Evolutionary conservation across 2,329 filamentous ascomycete species (phyloP), one percentile per base, ranked within the genome.

Genomic region (Beauveria asiatica): DNA sequence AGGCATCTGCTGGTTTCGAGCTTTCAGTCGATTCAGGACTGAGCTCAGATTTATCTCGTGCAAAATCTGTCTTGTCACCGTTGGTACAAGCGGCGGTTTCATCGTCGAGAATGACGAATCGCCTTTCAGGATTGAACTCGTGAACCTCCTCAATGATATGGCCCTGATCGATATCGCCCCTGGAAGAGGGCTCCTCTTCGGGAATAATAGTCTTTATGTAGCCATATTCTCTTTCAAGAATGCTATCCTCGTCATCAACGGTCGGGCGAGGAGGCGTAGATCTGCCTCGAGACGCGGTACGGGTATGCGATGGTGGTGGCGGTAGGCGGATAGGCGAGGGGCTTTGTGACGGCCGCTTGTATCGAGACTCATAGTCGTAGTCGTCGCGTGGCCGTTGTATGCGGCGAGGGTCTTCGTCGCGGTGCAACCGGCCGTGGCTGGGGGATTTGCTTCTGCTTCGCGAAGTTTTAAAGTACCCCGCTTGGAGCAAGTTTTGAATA

Each of bases 181-280:
- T 82, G 61, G 80, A 80, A 54, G 79, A 77, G 30, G 82, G 79
- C 61, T 86, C 83, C 64, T 87, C 85, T 60, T 75, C 77, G 17
- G 50, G 41, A 11, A 62, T 65, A 42, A 70, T 62, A 41, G 71
- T 65, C 39, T 68, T 65, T 11, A 57, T 55, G 30, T 73, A 72
- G 27, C 78, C 76, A 66, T 82, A 73, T 68, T 92, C 88, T 69
- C 79, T 83, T 6, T 80, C 81, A 42, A 90, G 72, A 8, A 87
- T 83, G 16, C 76, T 78, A 17, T 70, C 74, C 70, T 90, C 88
- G 68, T 92, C 88, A 70, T 92, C 88, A 52, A 87, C 86, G 41
- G 73, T 84, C 4, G 88, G 86, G 19, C 78, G 77, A 1, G 87
- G 87, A 6, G 87, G 85, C 68, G 33, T 19, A 30, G 57, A 21